Percentiles rank a stretch among this genome's conserved stretches.
Conservation (phyloP, 805 yeast genomes). For the Starmerella vaccinii region DNA sequence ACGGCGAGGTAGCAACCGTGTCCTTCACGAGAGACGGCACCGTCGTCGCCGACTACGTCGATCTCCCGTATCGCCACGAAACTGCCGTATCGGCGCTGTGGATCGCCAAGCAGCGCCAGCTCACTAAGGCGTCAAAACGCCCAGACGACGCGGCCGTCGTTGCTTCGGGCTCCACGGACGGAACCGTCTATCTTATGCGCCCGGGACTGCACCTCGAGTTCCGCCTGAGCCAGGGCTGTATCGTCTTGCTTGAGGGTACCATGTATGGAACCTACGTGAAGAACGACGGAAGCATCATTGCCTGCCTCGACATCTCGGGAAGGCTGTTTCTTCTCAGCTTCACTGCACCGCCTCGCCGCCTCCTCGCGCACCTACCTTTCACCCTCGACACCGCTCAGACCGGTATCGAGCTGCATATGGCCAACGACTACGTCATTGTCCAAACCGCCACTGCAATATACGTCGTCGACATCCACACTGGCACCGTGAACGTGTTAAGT, state of each 20-base stretch:
- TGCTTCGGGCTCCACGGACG: constrained; percentile 20
- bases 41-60: constrained; percentile 22
- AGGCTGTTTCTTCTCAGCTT: no score
- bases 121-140: constrained; percentile 3
- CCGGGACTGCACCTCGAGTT: constrained; percentile 1
- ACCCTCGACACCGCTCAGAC: not conserved
- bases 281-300: constrained; percentile 14
- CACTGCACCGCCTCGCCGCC: no score
- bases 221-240: constrained; percentile 4
- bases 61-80: constrained; percentile 22
- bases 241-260: constrained; percentile 14
- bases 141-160: constrained; percentile 5
- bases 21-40: constrained; percentile 26
- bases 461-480: constrained; percentile 10
- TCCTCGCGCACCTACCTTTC: constrained; percentile 7
- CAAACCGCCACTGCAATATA: constrained; percentile 1
- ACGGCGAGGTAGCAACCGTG: constrained; percentile 24
- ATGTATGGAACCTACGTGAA: constrained; percentile 13
- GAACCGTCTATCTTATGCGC: constrained; percentile 11
- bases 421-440: constrained; percentile 13
- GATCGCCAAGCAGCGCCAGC: constrained; percentile 21
- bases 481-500: not conserved
- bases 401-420: constrained; percentile 10
- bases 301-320: constrained; percentile 13
- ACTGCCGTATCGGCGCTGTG: constrained; percentile 25